Evolutionary conservation across 371 early-diverging fungal genomes (phyloP).

Genomic region (Saksenaea oblongispora): DNA sequence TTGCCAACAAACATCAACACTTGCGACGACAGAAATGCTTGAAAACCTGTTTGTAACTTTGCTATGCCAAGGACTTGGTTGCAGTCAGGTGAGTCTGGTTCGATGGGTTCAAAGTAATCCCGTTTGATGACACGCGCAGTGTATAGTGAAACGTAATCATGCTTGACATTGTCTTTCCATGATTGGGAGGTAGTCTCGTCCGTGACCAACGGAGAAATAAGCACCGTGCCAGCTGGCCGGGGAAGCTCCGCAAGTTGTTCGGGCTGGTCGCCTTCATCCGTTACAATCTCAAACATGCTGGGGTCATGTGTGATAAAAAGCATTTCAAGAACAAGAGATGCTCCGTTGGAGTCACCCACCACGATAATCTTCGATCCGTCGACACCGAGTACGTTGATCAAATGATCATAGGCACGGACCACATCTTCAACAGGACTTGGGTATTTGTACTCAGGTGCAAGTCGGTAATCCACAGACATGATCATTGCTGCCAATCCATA

Average conservation of each 20-base stretch:
- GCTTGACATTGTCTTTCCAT: conserved; percentile 44
- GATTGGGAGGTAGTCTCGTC: conserved; percentile 44
- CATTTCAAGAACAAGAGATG: conserved; percentile 46
- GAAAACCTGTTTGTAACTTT: conserved; percentile 43
- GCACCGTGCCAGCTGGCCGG: conserved; percentile 42
- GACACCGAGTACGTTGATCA: conserved; percentile 28
- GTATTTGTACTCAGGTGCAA: conserved; percentile 51
- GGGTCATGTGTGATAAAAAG: conserved; percentile 51
- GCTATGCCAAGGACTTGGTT: conserved; percentile 39
- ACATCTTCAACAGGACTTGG: conserved; percentile 51
- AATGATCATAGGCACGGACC: conserved; percentile 45
- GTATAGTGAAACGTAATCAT: conserved; percentile 47
- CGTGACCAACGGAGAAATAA: conserved; percentile 51
- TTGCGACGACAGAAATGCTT: conserved; percentile 33
- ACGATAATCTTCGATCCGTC: conserved; percentile 34
- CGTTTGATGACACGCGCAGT: conserved; percentile 51
- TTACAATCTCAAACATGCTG: conserved; percentile 48
- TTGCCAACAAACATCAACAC: conserved; percentile 48
- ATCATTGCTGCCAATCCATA: conserved; percentile 40
- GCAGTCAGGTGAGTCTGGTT: conserved; percentile 18
- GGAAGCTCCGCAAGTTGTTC: conserved; percentile 33
- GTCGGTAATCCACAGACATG: conserved; percentile 51
- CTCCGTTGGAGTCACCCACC: conserved; percentile 45
- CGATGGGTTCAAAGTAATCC: conserved; percentile 39
- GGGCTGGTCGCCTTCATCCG: conserved; percentile 21